Evolutionary conservation across 768 basidiomycete genomes (phyloP).

Genomic region (Rhodotorula paludigena): DNA sequence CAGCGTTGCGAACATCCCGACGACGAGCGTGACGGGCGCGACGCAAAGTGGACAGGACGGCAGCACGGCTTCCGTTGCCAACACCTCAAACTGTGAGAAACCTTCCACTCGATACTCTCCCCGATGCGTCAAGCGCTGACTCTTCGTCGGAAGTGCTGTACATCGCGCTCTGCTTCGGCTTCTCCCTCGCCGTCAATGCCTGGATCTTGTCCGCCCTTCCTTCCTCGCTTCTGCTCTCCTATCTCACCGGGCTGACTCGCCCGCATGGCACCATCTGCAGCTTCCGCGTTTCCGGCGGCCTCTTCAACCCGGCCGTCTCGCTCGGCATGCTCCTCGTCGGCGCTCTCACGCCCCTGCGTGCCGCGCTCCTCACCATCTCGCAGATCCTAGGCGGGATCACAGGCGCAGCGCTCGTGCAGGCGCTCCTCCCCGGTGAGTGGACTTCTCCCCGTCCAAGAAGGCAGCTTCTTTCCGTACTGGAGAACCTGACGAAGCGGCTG

Average conservation of each 20-base stretch:
- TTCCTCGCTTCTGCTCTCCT: too few relatives aligned
- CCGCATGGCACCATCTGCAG: background rate
- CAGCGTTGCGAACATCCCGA: conserved; percentile 22
- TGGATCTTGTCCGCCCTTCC: conserved; percentile 21
- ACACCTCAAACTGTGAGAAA: conserved; percentile 27
- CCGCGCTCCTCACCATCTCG: conserved; percentile 29
- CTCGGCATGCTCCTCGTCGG: conserved; percentile 35
- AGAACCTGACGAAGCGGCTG: background rate
- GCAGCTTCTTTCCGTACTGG: too few relatives aligned
- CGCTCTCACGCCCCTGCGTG: conserved; percentile 29
- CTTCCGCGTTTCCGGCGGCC: background rate
- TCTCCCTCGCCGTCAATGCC: conserved; percentile 35
- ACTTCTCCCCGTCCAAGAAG: background rate
- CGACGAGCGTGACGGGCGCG: conserved; percentile 15
- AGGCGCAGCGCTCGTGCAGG: conserved; percentile 29
- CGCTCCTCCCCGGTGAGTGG: conserved; percentile 28
- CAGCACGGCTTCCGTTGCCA: conserved; percentile 12
- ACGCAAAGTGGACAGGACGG: conserved; percentile 14
- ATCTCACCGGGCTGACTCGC: background rate
- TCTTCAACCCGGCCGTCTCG: conserved; percentile 34
- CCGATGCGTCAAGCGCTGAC: background rate
- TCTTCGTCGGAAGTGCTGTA: conserved; percentile 19
- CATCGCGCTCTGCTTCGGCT: conserved; percentile 38
- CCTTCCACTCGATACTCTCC: background rate
- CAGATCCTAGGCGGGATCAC: conserved; percentile 38